These are phyloP conservation scores for Suillus bovinus DNA, from an alignment of 768 basidiomycete genomes.

Conservation along the genomic window DNA sequence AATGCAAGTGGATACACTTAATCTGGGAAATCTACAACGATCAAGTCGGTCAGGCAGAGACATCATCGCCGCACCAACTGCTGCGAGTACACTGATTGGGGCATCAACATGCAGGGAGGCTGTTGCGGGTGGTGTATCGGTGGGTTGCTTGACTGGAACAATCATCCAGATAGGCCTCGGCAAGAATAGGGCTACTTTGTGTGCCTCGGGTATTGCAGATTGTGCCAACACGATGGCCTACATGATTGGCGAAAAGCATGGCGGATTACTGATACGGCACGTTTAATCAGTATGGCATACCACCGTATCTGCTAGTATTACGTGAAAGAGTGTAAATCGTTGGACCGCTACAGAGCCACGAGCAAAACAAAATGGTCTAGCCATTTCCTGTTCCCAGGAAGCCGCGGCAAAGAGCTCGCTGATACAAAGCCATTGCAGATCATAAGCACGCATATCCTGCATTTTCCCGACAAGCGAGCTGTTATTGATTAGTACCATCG, in stretches of 20 bases:
- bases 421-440: not conserved
- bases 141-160: not conserved
- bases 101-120: not conserved
- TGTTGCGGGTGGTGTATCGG: not conserved
- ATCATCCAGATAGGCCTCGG: not conserved
- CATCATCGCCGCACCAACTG: not conserved
- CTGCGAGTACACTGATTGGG: not conserved
- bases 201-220: constrained; percentile 2
- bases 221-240: too few species aligned
- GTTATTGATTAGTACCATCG: not conserved
- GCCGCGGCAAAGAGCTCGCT: constrained; percentile 1
- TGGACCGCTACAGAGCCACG: not conserved
- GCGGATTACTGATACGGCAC: not conserved
- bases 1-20: not conserved
- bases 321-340: not conserved
- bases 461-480: not conserved
- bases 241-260: not conserved
- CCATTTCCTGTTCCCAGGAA: not conserved
- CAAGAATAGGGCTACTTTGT: not conserved
- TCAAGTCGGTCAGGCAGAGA: not conserved
- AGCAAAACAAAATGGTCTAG: not conserved
- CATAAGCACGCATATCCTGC: not conserved
- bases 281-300: not conserved
- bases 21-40: not conserved
- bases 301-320: not conserved